These are phyloP conservation scores for Phtheirospermum japonicum DNA, from an alignment of 257 asterid genomes.

Conservation along the genomic window DNA sequence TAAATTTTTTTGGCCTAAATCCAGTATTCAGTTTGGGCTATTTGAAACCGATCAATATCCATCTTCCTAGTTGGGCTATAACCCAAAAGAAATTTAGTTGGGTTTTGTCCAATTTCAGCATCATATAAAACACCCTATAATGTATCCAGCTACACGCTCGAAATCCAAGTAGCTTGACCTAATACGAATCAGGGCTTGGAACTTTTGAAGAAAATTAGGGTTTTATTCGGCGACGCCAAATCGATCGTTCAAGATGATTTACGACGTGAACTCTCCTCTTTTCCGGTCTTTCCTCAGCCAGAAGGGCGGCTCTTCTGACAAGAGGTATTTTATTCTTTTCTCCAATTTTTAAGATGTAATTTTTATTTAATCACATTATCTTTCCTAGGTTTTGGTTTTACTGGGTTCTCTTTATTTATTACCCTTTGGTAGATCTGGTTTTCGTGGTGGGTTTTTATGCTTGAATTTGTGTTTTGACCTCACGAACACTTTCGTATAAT, in stretches of 20 bases:
- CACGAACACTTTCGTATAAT: background rate
- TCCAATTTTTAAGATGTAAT: background rate
- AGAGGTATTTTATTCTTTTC: conserved; percentile 30
- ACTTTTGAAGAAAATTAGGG: conserved; percentile 34
- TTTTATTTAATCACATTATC: background rate
- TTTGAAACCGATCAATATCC: too few relatives aligned
- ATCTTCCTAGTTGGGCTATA: background rate
- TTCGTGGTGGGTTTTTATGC: background rate
- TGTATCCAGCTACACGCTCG: background rate
- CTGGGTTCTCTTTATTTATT: background rate
- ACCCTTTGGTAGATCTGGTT: background rate
- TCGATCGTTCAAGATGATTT: conserved; percentile 36
- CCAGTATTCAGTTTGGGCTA: too few relatives aligned
- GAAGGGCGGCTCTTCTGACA: conserved; percentile 51
- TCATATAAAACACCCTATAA: background rate
- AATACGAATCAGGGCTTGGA: conserved; percentile 26
- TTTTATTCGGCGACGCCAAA: conserved; percentile 18
- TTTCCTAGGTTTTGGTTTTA: background rate
- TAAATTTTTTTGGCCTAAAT: too few relatives aligned
- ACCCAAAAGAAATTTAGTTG: conserved; percentile 13
- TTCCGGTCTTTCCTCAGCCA: conserved; percentile 57
- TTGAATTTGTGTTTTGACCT: background rate
- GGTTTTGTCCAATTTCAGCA: conserved; percentile 5
- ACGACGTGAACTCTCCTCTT: conserved; percentile 53
- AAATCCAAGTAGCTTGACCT: conserved; percentile 2